Evolutionary conservation across 176 grass and related monocot species (phyloP).

Genomic region (Oryza rufipogon): DNA sequence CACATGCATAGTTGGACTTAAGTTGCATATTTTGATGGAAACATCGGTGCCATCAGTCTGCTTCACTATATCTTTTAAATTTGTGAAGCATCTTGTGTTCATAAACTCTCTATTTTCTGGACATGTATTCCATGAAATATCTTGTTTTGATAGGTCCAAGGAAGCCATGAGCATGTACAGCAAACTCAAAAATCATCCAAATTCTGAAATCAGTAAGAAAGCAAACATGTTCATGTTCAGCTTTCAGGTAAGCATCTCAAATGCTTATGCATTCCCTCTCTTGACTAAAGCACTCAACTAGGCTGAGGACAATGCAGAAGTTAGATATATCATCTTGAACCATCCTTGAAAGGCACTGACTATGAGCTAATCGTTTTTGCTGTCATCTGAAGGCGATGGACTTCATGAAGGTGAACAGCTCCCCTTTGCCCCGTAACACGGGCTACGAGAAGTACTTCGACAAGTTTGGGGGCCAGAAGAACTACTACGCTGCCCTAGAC

Average conservation of each 20-base stretch:
- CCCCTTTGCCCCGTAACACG: conserved; percentile 48
- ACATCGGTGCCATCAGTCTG: not conserved
- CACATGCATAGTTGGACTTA: not conserved
- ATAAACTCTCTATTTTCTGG: not conserved
- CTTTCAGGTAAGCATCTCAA: conserved; percentile 69
- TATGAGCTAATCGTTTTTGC: not conserved
- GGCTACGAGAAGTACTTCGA: conserved; percentile 88
- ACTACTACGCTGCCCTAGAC: conserved; percentile 53
- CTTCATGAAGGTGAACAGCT: conserved; percentile 73
- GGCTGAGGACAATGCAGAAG: not conserved
- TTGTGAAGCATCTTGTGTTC: not conserved
- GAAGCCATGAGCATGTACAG: conserved; percentile 89
- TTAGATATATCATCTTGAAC: not conserved
- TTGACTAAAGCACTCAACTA: not conserved
- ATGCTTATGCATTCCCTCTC: not conserved
- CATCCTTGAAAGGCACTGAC: not conserved
- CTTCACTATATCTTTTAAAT: not conserved
- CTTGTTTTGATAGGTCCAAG: conserved; percentile 59
- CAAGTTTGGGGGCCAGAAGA: conserved; percentile 58
- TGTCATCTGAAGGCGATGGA: conserved; percentile 68
- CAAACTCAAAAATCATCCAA: conserved; percentile 83
- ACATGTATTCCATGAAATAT: not conserved
- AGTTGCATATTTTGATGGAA: not conserved
- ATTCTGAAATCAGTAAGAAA: conserved; percentile 69
- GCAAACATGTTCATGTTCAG: conserved; percentile 79